Percentiles rank a stretch among this genome's conserved stretches.
Conservation (phyloP, 2,329 filamentous ascomycete species). For the Neonectria punicea region DNA sequence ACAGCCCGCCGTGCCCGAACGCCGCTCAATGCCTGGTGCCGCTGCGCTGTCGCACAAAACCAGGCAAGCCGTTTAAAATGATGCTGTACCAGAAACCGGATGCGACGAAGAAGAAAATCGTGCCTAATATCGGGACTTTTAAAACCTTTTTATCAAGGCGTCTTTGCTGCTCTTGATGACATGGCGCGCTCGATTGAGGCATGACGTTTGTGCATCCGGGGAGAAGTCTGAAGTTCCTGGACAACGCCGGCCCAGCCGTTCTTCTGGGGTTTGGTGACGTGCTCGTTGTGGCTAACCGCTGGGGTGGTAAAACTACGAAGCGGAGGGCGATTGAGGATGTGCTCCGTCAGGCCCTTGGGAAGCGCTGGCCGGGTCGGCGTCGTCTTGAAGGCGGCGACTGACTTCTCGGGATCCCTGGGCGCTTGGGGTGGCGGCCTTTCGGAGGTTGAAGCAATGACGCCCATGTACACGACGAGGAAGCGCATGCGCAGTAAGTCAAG, state of each 20-base stretch:
- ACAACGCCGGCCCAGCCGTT: slow-evolving; percentile 72
- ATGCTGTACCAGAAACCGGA: slow-evolving; percentile 31
- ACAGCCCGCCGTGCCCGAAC: slow-evolving; percentile 34
- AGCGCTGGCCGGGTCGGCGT: slow-evolving; percentile 49
- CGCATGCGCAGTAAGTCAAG: slow-evolving; percentile 72
- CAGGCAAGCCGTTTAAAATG: slow-evolving; percentile 31
- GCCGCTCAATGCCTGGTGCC: slow-evolving; percentile 33
- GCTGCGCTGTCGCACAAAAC: slow-evolving; percentile 29
- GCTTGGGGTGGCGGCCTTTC: slow-evolving; percentile 49
- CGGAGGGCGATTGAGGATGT: slow-evolving; percentile 58
- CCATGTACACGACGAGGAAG: slow-evolving; percentile 73
- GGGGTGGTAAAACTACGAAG: slow-evolving; percentile 65
- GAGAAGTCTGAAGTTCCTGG: slow-evolving; percentile 69
- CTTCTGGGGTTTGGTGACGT: slow-evolving; percentile 58
- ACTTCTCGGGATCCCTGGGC: slow-evolving; percentile 51
- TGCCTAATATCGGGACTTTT: slow-evolving; percentile 19
- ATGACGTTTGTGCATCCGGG: slow-evolving; percentile 69
- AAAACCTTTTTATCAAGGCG: slow-evolving; percentile 40
- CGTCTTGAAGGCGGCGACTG: slow-evolving; percentile 36
- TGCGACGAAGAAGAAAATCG: slow-evolving; percentile 32
- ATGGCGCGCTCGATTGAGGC: slow-evolving; percentile 71
- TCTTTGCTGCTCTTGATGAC: slow-evolving; percentile 51
- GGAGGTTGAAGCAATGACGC: slow-evolving; percentile 58
- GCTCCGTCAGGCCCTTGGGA: slow-evolving; percentile 56
- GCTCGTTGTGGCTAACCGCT: slow-evolving; percentile 63